Evolutionary conservation across 129 eudicot genomes (phyloP).

Genomic region (Scalesia atractyloides): DNA sequence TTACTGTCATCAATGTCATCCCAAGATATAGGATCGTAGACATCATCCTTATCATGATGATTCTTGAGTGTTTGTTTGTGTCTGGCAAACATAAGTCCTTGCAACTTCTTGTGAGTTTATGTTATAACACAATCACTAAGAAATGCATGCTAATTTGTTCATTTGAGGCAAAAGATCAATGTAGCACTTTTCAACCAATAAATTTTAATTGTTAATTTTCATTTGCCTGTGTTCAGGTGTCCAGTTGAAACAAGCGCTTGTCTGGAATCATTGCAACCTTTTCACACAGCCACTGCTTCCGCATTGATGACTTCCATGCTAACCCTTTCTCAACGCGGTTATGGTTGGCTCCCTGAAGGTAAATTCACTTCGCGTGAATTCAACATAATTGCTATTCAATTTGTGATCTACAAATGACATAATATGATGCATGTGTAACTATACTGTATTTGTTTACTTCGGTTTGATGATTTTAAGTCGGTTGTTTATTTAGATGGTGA

Average conservation of each 20-base stretch:
- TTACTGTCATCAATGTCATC: no score
- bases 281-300: constrained; percentile 87
- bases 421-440: not conserved
- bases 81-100: no score
- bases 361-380: constrained; percentile 4
- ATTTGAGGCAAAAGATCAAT: not conserved
- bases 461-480: not conserved
- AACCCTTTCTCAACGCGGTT: constrained; percentile 66
- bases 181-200: not conserved
- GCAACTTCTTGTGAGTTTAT: not conserved
- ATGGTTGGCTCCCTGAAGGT: constrained; percentile 88
- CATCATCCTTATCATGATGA: no score
- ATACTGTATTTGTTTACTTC: not conserved
- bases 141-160: not conserved
- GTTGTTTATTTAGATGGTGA: not conserved
- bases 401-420: not conserved
- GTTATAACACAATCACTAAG: not conserved
- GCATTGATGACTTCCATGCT: constrained; percentile 98
- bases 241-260: constrained; percentile 88
- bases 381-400: not conserved
- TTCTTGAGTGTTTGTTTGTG: no score
- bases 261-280: constrained; percentile 79
- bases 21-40: no score
- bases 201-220: not conserved
- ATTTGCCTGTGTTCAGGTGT: constrained; percentile 41